These are phyloP conservation scores for Penicillium ochrochloron DNA, from an alignment of 495 filamentous ascomycete species.

Conservation along the genomic window DNA sequence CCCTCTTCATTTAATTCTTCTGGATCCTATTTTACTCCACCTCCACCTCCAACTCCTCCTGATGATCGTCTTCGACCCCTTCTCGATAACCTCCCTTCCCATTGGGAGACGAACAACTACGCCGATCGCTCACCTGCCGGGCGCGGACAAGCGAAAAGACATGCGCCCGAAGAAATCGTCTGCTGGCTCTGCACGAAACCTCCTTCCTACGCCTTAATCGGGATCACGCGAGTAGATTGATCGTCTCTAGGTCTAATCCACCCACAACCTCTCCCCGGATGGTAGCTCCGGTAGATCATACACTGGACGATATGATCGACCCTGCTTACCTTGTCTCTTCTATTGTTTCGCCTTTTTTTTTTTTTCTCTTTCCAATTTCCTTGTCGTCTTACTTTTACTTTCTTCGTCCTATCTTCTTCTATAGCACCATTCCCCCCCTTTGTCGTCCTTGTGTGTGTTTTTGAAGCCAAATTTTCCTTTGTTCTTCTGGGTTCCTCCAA, in stretches of 20 bases:
- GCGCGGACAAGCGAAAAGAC: conserved; percentile 23
- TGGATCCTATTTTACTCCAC: conserved; percentile 15
- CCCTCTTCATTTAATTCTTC: conserved; percentile 28
- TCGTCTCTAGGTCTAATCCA: conserved; percentile 34
- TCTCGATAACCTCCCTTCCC: conserved; percentile 8
- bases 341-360: conserved; percentile 30
- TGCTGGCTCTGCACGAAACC: conserved; percentile 53
- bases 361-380: conserved; percentile 16
- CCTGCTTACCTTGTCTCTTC: conserved; percentile 39
- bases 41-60: neutral
- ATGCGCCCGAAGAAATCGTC: conserved; percentile 33
- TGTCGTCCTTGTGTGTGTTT: conserved; percentile 29
- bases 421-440: conserved; percentile 31
- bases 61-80: conserved; percentile 26
- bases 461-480: conserved; percentile 39
- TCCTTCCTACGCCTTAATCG: conserved; percentile 18
- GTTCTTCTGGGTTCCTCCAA: conserved; percentile 33
- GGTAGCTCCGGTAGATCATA: conserved; percentile 15
- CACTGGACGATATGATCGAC: conserved; percentile 23
- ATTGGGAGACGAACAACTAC: conserved; percentile 20
- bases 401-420: conserved; percentile 21
- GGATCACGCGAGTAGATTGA: conserved; percentile 20
- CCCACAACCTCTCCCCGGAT: conserved; percentile 30
- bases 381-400: conserved; percentile 41
- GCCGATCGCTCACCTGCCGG: conserved; percentile 29